Conservation (phyloP, 2,329 filamentous ascomycete genomes). For the Xylaria sp. region DNA sequence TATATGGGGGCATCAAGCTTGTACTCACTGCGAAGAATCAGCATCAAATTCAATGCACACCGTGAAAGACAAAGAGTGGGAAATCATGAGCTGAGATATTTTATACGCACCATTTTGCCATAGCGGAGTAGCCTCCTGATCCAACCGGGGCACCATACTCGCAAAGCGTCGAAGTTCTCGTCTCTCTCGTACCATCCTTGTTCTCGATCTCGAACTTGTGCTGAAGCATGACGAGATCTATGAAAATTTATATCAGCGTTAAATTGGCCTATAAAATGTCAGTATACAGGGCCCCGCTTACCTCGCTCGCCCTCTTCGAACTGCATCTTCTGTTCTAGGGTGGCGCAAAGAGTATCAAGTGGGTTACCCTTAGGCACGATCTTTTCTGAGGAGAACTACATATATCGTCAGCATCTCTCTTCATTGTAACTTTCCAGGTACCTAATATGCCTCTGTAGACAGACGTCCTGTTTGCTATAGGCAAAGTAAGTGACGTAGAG, state of each 20-base stretch:
- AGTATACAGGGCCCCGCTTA: not conserved
- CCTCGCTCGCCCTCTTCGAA: constrained; percentile 78
- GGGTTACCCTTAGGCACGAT: constrained; percentile 69
- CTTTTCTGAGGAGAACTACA: constrained; percentile 30
- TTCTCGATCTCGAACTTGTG: constrained; percentile 88
- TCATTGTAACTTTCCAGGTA: not conserved
- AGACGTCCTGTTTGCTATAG: not conserved
- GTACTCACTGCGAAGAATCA: constrained; percentile 23
- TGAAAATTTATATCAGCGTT: not conserved
- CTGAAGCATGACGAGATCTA: constrained; percentile 51
- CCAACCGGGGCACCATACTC: constrained; percentile 75
- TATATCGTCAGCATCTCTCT: constrained; percentile 45
- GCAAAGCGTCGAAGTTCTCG: constrained; percentile 80
- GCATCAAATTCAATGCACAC: not conserved
- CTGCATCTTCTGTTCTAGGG: constrained; percentile 91
- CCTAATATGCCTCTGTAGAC: not conserved
- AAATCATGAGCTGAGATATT: constrained; percentile 51
- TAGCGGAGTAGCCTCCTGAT: constrained; percentile 80
- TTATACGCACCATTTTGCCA: constrained; percentile 69
- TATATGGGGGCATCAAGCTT: not conserved
- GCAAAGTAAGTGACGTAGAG: not conserved
- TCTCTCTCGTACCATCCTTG: constrained; percentile 81
- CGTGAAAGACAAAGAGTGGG: not conserved
- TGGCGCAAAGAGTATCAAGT: constrained; percentile 90
- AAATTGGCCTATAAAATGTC: constrained; percentile 55